Evolutionary conservation across 2,329 filamentous ascomycete species (phyloP).

Genomic region (Pyrenophora teres): DNA sequence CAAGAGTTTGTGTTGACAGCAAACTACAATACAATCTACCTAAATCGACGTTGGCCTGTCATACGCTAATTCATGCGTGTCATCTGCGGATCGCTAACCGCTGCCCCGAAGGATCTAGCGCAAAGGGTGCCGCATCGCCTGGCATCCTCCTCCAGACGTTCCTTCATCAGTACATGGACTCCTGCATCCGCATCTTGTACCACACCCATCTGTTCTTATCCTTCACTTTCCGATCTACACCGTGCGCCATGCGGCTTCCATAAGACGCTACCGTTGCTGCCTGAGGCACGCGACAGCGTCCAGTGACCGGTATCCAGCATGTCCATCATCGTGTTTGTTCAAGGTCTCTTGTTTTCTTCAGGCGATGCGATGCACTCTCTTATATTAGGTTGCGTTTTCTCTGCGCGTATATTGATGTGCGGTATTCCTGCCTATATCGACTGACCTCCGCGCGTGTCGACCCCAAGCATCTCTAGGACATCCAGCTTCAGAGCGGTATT

Average conservation of each 20-base stretch:
- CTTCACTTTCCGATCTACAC: too few relatives aligned
- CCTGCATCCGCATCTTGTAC: not conserved
- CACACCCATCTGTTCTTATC: not conserved
- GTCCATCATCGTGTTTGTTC: not conserved
- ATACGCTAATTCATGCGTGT: not conserved
- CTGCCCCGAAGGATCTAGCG: slow-evolving; percentile 1
- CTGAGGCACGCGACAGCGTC: too few relatives aligned
- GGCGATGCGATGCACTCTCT: not conserved
- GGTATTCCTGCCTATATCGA: too few relatives aligned
- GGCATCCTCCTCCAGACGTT: not conserved
- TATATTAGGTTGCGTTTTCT: too few relatives aligned
- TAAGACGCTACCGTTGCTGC: too few relatives aligned
- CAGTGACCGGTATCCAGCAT: not conserved
- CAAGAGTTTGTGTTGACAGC: not conserved
- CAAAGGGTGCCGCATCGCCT: not conserved
- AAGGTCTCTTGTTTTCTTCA: too few relatives aligned
- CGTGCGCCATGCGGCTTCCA: too few relatives aligned
- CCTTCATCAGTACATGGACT: not conserved
- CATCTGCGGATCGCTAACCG: not conserved
- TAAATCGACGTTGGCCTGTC: not conserved
- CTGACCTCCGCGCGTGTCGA: not conserved
- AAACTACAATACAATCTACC: not conserved
- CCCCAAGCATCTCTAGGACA: not conserved
- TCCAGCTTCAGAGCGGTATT: not conserved
- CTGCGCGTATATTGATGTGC: too few relatives aligned